Evolutionary conservation across 305 asterid species (phyloP).

Genomic region (Rubia balearica): DNA sequence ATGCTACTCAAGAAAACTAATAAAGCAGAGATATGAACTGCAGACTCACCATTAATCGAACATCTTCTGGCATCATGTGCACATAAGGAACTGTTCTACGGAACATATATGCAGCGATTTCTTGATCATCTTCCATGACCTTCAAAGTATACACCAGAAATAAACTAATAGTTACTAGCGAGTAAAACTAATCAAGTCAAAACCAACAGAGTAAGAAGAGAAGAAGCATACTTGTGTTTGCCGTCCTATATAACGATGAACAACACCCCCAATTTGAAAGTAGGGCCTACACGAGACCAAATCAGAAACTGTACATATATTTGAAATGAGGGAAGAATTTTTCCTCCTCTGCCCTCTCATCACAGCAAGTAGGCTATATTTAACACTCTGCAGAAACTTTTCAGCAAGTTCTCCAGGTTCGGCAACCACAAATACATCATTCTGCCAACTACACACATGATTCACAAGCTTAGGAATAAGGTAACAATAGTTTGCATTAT

Average conservation of each 20-base stretch:
- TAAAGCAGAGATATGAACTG: conserved; percentile 11
- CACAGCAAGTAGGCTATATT: conserved; percentile 72
- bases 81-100: conserved; percentile 97
- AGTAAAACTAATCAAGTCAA: conserved; percentile 14
- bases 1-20: background rate
- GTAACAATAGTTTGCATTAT: background rate
- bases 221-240: conserved; percentile 71
- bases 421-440: conserved; percentile 99
- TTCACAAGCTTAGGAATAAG: conserved; percentile 18
- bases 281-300: conserved; percentile 81
- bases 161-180: conserved; percentile 18
- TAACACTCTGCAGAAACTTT: conserved; percentile 82
- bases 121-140: conserved; percentile 99
- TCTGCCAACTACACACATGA: conserved; percentile 72
- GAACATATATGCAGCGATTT: conserved; percentile 97
- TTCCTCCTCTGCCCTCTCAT: conserved; percentile 75
- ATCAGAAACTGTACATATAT: conserved; percentile 75
- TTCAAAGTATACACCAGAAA: conserved; percentile 34
- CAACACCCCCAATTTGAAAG: conserved; percentile 97
- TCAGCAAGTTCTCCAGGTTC: conserved; percentile 98
- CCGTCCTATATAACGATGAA: conserved; percentile 96
- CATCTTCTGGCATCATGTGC: conserved; percentile 83
- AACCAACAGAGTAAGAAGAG: background rate
- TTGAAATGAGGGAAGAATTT: conserved; percentile 54
- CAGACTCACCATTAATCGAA: conserved; percentile 80